A percentile compares a stretch with the other conserved stretches of the same genome.
Conservation (phyloP, 306 rosid genomes). For the Begonia loranthoides region DNA sequence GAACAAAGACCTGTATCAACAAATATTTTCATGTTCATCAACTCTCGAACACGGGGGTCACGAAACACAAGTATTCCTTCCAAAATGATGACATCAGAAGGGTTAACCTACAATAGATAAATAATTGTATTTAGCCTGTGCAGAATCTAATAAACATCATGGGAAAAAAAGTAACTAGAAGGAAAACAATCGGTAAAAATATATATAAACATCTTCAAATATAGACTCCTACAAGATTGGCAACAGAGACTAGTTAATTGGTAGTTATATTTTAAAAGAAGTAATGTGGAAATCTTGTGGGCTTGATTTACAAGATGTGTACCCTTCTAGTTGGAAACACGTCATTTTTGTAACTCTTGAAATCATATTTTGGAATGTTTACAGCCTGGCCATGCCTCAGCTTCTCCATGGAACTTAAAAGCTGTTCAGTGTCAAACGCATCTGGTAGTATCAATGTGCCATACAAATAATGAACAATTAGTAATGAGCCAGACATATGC, state of each 20-base stretch:
- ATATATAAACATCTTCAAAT: too few species aligned
- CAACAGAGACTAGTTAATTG: too few species aligned
- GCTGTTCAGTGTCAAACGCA: slow-evolving; percentile 77
- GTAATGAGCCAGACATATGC: background rate
- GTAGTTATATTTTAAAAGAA: too few species aligned
- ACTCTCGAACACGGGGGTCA: slow-evolving; percentile 79
- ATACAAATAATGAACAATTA: background rate
- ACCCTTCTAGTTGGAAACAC: slow-evolving; percentile 90
- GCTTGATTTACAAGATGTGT: slow-evolving; percentile 10
- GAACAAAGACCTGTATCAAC: slow-evolving; percentile 93
- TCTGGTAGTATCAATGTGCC: slow-evolving; percentile 36
- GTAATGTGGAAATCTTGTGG: too few species aligned
- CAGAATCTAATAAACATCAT: background rate
- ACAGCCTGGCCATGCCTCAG: slow-evolving; percentile 85
- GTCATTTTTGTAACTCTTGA: slow-evolving; percentile 74
- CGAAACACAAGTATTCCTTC: slow-evolving; percentile 97
- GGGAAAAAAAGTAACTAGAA: too few species aligned
- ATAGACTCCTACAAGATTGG: too few species aligned
- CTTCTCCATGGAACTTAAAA: slow-evolving; percentile 62
- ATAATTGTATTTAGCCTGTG: background rate
- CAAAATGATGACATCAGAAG: slow-evolving; percentile 88
- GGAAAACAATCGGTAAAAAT: too few species aligned
- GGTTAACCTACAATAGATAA: slow-evolving; percentile 57
- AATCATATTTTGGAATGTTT: slow-evolving; percentile 92
- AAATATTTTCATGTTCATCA: slow-evolving; percentile 99